Evolutionary conservation across 352 stramenopile species (phyloP), one percentile per base, ranked within the genome.

Genomic region (Phytophthora pinifolia): DNA sequence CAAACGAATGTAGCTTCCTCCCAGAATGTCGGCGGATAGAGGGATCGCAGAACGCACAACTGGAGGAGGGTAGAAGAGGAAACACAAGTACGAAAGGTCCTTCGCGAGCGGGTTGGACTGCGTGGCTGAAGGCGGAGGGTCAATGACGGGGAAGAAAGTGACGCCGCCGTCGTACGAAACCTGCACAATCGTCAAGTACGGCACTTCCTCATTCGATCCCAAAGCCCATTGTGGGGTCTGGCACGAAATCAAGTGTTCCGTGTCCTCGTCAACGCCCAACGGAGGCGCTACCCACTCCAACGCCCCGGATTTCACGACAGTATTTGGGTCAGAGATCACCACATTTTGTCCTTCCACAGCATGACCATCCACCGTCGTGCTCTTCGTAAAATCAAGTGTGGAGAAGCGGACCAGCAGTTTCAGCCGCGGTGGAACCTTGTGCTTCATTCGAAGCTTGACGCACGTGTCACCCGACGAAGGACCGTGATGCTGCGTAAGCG

Each of bases 61-160:
- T 27, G 83, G 80, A 5, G 72, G 62, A 6, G 62, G 68, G 46
- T 93, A 93, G 44, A 85, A 93, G 10, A 93, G 52, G 39, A 89
- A 93, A 43, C 83, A 87, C 46, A 93, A 67, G 34, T 88, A 80
- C 15, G 80, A 83, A 32, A 86, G 60, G 42, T 91, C 80, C 18
- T 75, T 76, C 9, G 72, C 46, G 17, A 87, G 44, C 22, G 36
- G 62, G 38, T 31, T 70, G 15, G 33, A 37, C 9, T 39, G 45
- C 15, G 58, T 50, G 35, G 43, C 13, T 32, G 48, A 30, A 12
- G 25, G 38, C 29, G 56, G 34, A 0, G 43, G 25, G n/a, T 62
- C 56, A 37, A 62, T 62, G 13, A 25, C 18, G 6, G 61, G 61
- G 7, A 65, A 61, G 36, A 62, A 70, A 20, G 61, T 81, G 17